Conservation (phyloP, 805 yeast species). For the Ogataea neopini region DNA sequence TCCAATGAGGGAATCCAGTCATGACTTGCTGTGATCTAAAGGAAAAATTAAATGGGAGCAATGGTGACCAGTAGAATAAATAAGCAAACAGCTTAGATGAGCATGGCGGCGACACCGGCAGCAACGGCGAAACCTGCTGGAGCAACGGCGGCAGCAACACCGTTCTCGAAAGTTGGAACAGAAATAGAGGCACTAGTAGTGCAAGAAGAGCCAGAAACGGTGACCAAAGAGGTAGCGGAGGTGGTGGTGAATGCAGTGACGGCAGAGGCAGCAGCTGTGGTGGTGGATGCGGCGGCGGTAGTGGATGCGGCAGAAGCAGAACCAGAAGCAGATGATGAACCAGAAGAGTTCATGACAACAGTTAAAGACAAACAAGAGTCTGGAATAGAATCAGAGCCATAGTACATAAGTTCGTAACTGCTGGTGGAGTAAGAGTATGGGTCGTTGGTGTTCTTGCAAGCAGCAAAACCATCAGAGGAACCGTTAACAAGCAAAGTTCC, state of each 20-base stretch:
- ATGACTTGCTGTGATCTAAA: too few relatives aligned
- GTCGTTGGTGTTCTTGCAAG: constrained; percentile 43
- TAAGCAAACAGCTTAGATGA: constrained; percentile 1
- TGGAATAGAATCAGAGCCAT: constrained; percentile 22
- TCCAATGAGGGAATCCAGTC: too few relatives aligned
- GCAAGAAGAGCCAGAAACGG: constrained; percentile 9
- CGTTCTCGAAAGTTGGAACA: constrained; percentile 12
- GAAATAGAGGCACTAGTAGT: constrained; percentile 4
- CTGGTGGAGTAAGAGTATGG: constrained; percentile 40
- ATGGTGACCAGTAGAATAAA: too few relatives aligned
- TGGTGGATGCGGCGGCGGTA: constrained; percentile 4
- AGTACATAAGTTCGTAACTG: constrained; percentile 32
- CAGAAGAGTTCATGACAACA: constrained; percentile 12
- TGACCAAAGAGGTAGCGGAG: constrained; percentile 8
- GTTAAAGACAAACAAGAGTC: constrained; percentile 13
- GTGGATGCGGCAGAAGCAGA: constrained; percentile 2
- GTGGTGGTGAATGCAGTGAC: background rate
- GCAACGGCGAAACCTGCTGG: constrained; percentile 19
- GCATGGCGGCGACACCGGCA: constrained; percentile 18
- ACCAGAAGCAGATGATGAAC: constrained; percentile 3
- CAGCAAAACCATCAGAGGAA: constrained; percentile 36
- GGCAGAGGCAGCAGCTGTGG: too few relatives aligned
- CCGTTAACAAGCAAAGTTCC: constrained; percentile 33
- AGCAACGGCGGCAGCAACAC: constrained; percentile 11
- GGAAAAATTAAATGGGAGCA: too few relatives aligned